Conservation (phyloP, 441 rosid species). For the Populus hybrid region DNA sequence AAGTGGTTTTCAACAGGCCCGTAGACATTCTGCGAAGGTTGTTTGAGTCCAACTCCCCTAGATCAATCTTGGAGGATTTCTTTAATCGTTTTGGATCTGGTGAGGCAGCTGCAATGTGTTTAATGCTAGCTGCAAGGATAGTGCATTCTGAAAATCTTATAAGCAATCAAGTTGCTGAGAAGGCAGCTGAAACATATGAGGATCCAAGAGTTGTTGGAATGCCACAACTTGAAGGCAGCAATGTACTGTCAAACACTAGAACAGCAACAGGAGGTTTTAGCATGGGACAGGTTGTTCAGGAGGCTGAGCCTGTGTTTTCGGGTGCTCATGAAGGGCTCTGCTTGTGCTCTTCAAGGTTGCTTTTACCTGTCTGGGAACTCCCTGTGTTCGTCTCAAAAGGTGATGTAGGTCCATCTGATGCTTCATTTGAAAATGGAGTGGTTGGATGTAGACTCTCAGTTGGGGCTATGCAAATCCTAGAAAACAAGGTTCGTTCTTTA, state of each 20-base stretch:
- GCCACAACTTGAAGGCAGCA: conserved; percentile 91
- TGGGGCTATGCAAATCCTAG: conserved; percentile 78
- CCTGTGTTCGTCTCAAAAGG: conserved; percentile 69
- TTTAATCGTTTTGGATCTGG: conserved; percentile 94
- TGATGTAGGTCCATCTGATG: conserved; percentile 36
- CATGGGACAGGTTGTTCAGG: conserved; percentile 99
- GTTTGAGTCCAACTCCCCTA: conserved; percentile 78
- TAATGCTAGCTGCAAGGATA: conserved; percentile 89
- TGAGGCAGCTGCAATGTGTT: conserved; percentile 99
- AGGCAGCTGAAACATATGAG: conserved; percentile 96
- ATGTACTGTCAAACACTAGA: conserved; percentile 75
- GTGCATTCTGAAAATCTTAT: conserved; percentile 75
- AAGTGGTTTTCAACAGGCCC: conserved; percentile 91
- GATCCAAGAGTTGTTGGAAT: conserved; percentile 95
- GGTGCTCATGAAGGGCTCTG: conserved; percentile 97
- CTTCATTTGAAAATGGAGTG: conserved; percentile 51
- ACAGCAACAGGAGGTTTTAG: conserved; percentile 88
- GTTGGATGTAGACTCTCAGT: conserved; percentile 74
- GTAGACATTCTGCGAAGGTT: conserved; percentile 90
- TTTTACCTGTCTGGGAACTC: conserved; percentile 94
- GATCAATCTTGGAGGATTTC: conserved; percentile 86
- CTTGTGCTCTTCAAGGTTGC: conserved; percentile 86
- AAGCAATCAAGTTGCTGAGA: conserved; percentile 76
- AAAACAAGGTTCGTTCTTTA: conserved; percentile 78
- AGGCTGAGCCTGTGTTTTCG: conserved; percentile 92